Evolutionary conservation across 106 monocot species (phyloP).

Genomic region (Dioscorea dumetorum): DNA sequence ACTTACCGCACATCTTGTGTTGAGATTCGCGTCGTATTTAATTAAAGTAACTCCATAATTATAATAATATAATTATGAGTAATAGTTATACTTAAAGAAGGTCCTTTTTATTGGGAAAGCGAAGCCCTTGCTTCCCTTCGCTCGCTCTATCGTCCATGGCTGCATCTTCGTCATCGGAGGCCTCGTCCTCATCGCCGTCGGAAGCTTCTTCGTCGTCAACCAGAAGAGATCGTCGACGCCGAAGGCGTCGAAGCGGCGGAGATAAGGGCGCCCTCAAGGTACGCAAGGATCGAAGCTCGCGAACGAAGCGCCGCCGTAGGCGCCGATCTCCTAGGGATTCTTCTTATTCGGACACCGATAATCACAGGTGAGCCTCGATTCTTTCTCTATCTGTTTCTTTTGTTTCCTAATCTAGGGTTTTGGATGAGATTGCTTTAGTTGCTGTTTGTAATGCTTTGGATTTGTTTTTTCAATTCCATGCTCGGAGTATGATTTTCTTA

Average conservation of each 20-base stretch:
- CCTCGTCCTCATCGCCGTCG: neutral
- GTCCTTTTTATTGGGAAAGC: too few species aligned
- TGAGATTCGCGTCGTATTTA: too few species aligned
- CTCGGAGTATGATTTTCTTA: too few species aligned
- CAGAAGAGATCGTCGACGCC: slow-evolving; percentile 4
- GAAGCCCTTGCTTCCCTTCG: too few species aligned
- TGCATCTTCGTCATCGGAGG: neutral
- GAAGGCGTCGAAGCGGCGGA: slow-evolving; percentile 12
- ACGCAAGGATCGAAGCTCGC: slow-evolving; percentile 27
- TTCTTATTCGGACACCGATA: slow-evolving; percentile 20
- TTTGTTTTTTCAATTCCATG: too few species aligned
- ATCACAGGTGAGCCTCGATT: slow-evolving; percentile 19
- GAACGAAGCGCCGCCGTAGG: slow-evolving; percentile 25
- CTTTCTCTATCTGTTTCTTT: neutral
- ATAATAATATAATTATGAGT: too few species aligned
- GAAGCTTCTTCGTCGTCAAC: neutral
- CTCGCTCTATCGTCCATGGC: neutral
- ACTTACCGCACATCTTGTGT: too few species aligned
- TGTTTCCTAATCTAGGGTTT: neutral
- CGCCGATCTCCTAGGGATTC: slow-evolving; percentile 17
- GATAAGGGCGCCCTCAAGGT: slow-evolving; percentile 36
- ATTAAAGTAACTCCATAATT: too few species aligned
- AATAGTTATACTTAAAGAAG: too few species aligned
- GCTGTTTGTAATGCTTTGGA: too few species aligned
- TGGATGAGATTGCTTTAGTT: neutral